Evolutionary conservation across 805 yeast genomes (phyloP), one percentile per base, ranked within the genome.

Genomic region (Saccharomycopsis babjevae): DNA sequence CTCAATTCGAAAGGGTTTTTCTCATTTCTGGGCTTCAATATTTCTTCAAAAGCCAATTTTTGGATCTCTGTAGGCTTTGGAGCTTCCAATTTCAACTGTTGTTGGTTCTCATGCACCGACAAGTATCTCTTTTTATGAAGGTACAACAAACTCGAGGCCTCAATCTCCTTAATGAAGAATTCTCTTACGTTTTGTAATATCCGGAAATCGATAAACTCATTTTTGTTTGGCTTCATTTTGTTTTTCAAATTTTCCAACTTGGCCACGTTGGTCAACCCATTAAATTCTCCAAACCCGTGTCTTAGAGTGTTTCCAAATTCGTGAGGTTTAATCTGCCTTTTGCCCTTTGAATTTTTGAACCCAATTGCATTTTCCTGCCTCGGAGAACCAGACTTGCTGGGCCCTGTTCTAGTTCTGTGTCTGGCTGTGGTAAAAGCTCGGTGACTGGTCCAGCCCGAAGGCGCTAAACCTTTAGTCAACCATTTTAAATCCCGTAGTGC

Each of bases 51-150:
- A 5, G 94, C 86, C 5, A 92, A 86, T 3, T 82, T 77, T 73
- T 93, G 99, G 52, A 93, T 88, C 1, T 94, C 89, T 0, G 97
- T 83, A 11, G 98, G 88, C 52, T 66, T 70, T 10, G 75, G 71
- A 13, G 60, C 60, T 32, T 67, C 68, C 16, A 64, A 56, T 18
- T 66, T 61, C 7, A 59, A 4, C 10, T n/a, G 10, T 22, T 15
- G 28, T 46, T 46, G 52, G 28, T 46, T 46, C 16, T 46, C 28
- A 25, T 46, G 32, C 13, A 10, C 5, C 50, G 46, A 68, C 65
- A 55, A n/a, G 15, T 55, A 60, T 36, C 54, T 3, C 22, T 20
- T 58, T 34, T 20, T 28, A n/a, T 58, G 59, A 1, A 70, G 68
- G 25, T 70, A 69, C 5, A 77, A 64, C 15, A 79, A 75, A 0